Evolutionary conservation across 495 filamentous ascomycete species (phyloP).

Genomic region (Aspergillus bertholletiae): DNA sequence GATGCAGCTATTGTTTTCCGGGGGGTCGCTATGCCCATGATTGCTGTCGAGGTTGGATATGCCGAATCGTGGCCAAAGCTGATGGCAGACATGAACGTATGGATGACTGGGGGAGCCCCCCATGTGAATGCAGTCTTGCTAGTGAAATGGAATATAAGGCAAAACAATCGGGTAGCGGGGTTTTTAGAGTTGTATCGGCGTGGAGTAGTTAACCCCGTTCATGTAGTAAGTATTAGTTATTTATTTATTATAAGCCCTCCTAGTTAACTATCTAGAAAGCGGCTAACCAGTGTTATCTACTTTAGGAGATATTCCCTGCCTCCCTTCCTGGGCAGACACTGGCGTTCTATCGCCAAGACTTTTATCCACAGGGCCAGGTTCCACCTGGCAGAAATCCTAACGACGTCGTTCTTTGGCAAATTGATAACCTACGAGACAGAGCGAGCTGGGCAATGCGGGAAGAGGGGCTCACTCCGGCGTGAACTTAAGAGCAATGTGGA

Average conservation of each 20-base stretch:
- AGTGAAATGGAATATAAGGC: not conserved
- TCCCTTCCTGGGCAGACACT: not conserved
- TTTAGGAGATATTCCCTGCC: constrained; percentile 1
- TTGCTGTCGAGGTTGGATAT: too few relatives aligned
- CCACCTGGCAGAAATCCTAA: constrained; percentile 1
- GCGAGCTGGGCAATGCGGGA: too few relatives aligned
- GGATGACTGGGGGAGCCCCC: not conserved
- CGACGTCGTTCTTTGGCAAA: not conserved
- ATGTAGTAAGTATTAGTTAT: not conserved
- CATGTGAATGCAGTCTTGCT: not conserved
- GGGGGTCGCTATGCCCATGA: too few relatives aligned
- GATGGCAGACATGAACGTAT: not conserved
- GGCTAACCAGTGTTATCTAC: not conserved
- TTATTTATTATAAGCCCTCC: not conserved
- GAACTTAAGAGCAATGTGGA: too few relatives aligned
- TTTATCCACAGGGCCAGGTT: not conserved
- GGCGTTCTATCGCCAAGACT: not conserved
- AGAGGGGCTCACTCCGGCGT: too few relatives aligned
- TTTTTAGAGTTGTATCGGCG: not conserved
- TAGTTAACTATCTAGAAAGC: not conserved
- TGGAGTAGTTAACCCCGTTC: too few relatives aligned
- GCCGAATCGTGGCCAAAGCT: not conserved
- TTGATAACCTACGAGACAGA: not conserved
- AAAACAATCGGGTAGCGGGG: not conserved
- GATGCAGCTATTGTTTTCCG: too few relatives aligned